Percentiles rank a stretch among this genome's conserved stretches.
phyloP scores from a whole-genome alignment of 495 filamentous ascomycete genomes.

The Aspergillus saccharolyticus region DNA sequence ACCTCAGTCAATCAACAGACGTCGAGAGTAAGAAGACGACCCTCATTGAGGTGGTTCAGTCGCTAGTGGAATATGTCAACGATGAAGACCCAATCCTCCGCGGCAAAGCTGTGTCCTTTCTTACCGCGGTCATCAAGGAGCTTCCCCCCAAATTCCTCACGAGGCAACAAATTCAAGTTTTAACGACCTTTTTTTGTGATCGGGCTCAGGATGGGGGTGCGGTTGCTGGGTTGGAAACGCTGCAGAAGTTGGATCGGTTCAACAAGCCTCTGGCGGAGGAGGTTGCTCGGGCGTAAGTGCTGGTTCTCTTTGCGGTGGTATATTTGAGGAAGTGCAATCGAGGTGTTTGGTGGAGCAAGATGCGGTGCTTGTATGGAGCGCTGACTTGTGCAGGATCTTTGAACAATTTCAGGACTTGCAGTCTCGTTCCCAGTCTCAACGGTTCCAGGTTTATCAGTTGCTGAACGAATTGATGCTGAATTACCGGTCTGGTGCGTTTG shows the following conservation, averaged over 20 bases:
- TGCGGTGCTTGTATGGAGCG: neutral
- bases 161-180: slow-evolving; percentile 59
- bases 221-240: slow-evolving; percentile 41
- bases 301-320: neutral
- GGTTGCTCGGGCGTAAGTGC: slow-evolving; percentile 47
- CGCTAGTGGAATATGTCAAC: slow-evolving; percentile 64
- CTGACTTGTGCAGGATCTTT: slow-evolving; percentile 34
- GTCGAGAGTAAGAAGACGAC: slow-evolving; percentile 58
- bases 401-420: slow-evolving; percentile 54
- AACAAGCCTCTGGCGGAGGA: slow-evolving; percentile 44
- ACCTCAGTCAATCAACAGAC: slow-evolving; percentile 44
- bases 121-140: slow-evolving; percentile 57
- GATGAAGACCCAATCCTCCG: slow-evolving; percentile 61
- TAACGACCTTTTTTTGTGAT: slow-evolving; percentile 56
- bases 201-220: slow-evolving; percentile 58
- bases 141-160: slow-evolving; percentile 57
- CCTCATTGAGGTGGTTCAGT: slow-evolving; percentile 62
- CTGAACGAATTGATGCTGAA: slow-evolving; percentile 61
- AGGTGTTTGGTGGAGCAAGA: neutral
- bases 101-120: slow-evolving; percentile 62
- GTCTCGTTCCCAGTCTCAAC: slow-evolving; percentile 55
- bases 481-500: slow-evolving; percentile 52
- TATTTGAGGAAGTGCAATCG: neutral
- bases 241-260: slow-evolving; percentile 47
- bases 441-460: slow-evolving; percentile 60